Percentiles rank a stretch among this genome's conserved stretches.
These are phyloP conservation scores for Syzygium aromaticum DNA, from an alignment of 345 rosid species.

Conservation along the genomic window DNA sequence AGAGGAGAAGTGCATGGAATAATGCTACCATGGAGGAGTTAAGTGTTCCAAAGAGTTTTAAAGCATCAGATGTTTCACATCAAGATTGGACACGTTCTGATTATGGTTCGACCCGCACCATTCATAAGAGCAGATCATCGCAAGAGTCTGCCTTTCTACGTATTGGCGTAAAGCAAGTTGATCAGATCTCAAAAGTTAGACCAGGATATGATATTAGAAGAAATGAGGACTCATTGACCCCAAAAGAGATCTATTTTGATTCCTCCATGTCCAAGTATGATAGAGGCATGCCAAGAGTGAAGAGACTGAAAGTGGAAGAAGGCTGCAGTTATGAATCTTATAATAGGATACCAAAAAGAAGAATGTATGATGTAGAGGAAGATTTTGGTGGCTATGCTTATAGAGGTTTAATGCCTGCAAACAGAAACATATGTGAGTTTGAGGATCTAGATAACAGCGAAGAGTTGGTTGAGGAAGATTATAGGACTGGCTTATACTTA, in stretches of 20 bases:
- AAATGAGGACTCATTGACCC: slow-evolving; percentile 26
- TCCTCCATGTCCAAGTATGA: slow-evolving; percentile 15
- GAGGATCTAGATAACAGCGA: slow-evolving; percentile 24
- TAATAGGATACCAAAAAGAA: background rate
- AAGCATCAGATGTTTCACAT: slow-evolving; percentile 22
- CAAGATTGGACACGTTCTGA: slow-evolving; percentile 18
- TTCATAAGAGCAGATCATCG: background rate
- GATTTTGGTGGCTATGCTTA: slow-evolving; percentile 13
- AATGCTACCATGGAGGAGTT: slow-evolving; percentile 18
- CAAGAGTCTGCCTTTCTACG: background rate
- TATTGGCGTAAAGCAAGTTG: background rate
- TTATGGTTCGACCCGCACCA: slow-evolving; percentile 13
- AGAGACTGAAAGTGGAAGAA: slow-evolving; percentile 9
- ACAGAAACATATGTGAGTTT: slow-evolving; percentile 19
- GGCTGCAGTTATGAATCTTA: background rate
- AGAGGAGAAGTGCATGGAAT: slow-evolving; percentile 19
- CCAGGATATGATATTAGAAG: slow-evolving; percentile 30
- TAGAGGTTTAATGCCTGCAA: slow-evolving; percentile 20
- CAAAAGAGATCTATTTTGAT: slow-evolving; percentile 16
- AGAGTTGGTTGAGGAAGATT: slow-evolving; percentile 29
- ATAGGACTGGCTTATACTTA: slow-evolving; percentile 7
- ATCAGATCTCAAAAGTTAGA: slow-evolving; percentile 20
- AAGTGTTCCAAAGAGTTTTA: slow-evolving; percentile 13
- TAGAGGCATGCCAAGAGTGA: slow-evolving; percentile 19
- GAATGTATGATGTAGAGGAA: slow-evolving; percentile 13